Evolutionary conservation across 2,329 filamentous ascomycete genomes (phyloP).

Genomic region (Metarhizium guizhouense): DNA sequence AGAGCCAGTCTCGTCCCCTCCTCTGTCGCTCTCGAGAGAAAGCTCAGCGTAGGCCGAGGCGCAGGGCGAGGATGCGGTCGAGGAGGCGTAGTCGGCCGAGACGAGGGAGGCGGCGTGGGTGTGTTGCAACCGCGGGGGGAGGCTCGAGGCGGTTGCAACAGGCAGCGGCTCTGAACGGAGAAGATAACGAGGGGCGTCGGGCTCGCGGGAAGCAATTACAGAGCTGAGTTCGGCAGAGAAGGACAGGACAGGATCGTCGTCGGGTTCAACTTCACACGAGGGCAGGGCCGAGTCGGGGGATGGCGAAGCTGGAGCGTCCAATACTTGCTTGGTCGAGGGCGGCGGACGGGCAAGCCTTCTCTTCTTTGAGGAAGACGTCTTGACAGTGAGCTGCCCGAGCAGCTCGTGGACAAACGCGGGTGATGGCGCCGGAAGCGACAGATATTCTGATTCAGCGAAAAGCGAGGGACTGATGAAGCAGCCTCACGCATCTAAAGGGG

Average conservation of each 20-base stretch:
- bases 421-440: conserved; percentile 1
- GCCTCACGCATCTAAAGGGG: conserved; percentile 4
- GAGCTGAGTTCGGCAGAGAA: conserved; percentile 35
- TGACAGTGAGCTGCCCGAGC: conserved; percentile 59
- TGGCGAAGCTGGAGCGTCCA: conserved; percentile 25
- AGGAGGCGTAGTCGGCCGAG: conserved; percentile 41
- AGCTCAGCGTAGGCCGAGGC: conserved; percentile 46
- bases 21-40: conserved; percentile 46
- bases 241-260: conserved; percentile 41
- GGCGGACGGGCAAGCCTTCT: conserved; percentile 49
- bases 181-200: conserved; percentile 25
- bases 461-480: conserved; percentile 1
- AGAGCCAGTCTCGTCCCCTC: conserved; percentile 36
- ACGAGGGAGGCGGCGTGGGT: conserved; percentile 24
- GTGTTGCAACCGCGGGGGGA: conserved; percentile 2
- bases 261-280: conserved; percentile 43
- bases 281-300: conserved; percentile 38
- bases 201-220: conserved; percentile 24
- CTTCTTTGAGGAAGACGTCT: conserved; percentile 68
- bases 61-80: conserved; percentile 49
- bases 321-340: conserved; percentile 30
- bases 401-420: conserved; percentile 35
- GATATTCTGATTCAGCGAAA: conserved; percentile 1
- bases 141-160: conserved; percentile 26
- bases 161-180: conserved; percentile 33